These are phyloP conservation scores for Huntiella decipiens DNA, from an alignment of 2,329 filamentous ascomycete genomes.

Conservation along the genomic window DNA sequence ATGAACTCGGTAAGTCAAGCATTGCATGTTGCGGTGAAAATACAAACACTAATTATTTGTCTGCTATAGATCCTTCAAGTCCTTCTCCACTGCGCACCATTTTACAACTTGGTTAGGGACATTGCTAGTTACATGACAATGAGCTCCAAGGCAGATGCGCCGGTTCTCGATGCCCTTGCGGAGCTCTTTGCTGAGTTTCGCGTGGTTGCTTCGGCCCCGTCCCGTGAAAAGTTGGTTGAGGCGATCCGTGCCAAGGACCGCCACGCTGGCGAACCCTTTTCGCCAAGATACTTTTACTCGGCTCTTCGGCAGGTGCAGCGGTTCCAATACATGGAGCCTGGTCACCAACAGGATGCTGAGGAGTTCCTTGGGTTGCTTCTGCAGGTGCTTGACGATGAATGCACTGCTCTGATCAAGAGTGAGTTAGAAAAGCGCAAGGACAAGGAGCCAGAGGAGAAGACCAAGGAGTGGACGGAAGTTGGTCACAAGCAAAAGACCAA, in stretches of 20 bases:
- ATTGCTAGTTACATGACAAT: constrained; percentile 66
- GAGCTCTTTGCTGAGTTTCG: constrained; percentile 91
- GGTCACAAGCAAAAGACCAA: constrained; percentile 78
- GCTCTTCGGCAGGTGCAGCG: constrained; percentile 71
- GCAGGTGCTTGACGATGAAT: constrained; percentile 86
- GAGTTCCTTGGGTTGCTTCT: constrained; percentile 90
- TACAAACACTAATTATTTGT: not conserved
- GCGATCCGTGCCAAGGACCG: constrained; percentile 65
- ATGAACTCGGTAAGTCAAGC: constrained; percentile 78
- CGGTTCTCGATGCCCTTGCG: constrained; percentile 88
- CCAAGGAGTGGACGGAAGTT: constrained; percentile 71
- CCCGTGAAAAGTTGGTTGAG: constrained; percentile 53
- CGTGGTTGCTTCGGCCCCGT: constrained; percentile 59
- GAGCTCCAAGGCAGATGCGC: constrained; percentile 89
- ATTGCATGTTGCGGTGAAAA: not conserved
- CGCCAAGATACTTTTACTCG: constrained; percentile 87
- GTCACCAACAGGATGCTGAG: constrained; percentile 93
- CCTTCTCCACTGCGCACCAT: constrained; percentile 80
- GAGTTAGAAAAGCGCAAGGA: constrained; percentile 22
- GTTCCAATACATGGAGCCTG: constrained; percentile 59
- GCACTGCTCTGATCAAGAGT: constrained; percentile 34
- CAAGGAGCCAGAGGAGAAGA: not conserved
- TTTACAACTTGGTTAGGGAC: constrained; percentile 83
- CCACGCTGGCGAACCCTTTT: constrained; percentile 78
- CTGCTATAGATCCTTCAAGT: constrained; percentile 67